These are phyloP conservation scores for Prunus davidiana DNA, from an alignment of 306 rosid genomes.

Conservation along the genomic window DNA sequence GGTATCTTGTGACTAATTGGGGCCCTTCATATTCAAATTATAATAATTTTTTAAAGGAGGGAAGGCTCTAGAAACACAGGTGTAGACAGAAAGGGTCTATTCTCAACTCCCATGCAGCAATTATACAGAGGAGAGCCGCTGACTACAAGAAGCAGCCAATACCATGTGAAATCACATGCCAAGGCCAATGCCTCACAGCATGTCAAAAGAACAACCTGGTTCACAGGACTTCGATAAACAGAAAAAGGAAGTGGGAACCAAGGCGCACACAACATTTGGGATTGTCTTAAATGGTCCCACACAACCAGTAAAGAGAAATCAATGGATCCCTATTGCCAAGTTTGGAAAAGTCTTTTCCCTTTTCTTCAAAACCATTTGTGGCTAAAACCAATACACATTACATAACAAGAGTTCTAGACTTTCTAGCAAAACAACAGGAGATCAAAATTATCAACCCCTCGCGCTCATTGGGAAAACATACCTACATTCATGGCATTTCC, in stretches of 20 bases:
- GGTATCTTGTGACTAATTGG: slow-evolving; percentile 10
- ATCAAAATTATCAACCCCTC: no score
- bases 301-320: no score
- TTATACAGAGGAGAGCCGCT: neutral
- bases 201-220: neutral
- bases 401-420: no score
- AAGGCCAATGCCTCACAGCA: neutral
- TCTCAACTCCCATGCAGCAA: slow-evolving; percentile 11
- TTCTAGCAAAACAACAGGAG: no score
- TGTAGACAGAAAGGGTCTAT: slow-evolving; percentile 6
- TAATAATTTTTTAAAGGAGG: neutral
- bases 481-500: neutral
- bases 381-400: no score
- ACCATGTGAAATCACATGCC: slow-evolving; percentile 12
- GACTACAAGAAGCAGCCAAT: neutral
- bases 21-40: neutral
- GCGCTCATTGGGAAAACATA: neutral
- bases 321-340: no score
- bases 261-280: neutral
- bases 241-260: neutral
- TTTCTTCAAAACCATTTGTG: no score
- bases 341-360: no score
- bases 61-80: slow-evolving; percentile 9
- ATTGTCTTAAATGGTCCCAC: neutral
- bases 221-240: neutral